phyloP scores from a whole-genome alignment of 1,139 yeast genomes.

The Suhomyces terraborum region DNA sequence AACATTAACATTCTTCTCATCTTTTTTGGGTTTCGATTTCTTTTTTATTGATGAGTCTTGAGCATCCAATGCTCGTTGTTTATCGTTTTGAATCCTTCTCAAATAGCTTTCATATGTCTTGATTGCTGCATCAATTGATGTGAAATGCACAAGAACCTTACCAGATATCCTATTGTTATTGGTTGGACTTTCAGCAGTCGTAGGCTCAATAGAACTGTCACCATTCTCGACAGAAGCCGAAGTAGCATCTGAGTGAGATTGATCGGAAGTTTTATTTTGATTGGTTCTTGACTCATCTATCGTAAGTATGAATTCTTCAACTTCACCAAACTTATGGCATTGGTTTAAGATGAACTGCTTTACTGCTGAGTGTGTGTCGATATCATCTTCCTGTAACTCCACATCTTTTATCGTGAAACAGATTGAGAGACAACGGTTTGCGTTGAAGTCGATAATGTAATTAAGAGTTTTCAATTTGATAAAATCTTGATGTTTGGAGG shows the following conservation, averaged over 20 bases:
- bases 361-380: slow-evolving; percentile 10
- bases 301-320: slow-evolving; percentile 31
- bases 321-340: slow-evolving; percentile 38
- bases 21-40: slow-evolving; percentile 6
- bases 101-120: slow-evolving; percentile 37
- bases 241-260: background rate
- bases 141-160: slow-evolving; percentile 34
- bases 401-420: slow-evolving; percentile 18
- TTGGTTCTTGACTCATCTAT: slow-evolving; percentile 2
- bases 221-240: background rate
- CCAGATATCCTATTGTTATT: slow-evolving; percentile 15
- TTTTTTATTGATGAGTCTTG: slow-evolving; percentile 14
- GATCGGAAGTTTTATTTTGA: background rate
- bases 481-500: slow-evolving; percentile 32
- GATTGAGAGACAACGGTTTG: slow-evolving; percentile 38
- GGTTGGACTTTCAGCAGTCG: slow-evolving; percentile 1
- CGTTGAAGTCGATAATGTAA: slow-evolving; percentile 43
- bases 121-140: slow-evolving; percentile 45
- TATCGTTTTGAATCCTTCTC: slow-evolving; percentile 29
- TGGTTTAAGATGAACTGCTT: slow-evolving; percentile 24
- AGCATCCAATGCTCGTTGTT: slow-evolving; percentile 22
- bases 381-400: slow-evolving; percentile 3
- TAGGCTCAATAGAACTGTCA: background rate
- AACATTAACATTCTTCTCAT: slow-evolving; percentile 11
- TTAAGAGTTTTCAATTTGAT: slow-evolving; percentile 47